Evolutionary conservation across 164 flowering plant species (phyloP).

Genomic region (Vitis labrusca): DNA sequence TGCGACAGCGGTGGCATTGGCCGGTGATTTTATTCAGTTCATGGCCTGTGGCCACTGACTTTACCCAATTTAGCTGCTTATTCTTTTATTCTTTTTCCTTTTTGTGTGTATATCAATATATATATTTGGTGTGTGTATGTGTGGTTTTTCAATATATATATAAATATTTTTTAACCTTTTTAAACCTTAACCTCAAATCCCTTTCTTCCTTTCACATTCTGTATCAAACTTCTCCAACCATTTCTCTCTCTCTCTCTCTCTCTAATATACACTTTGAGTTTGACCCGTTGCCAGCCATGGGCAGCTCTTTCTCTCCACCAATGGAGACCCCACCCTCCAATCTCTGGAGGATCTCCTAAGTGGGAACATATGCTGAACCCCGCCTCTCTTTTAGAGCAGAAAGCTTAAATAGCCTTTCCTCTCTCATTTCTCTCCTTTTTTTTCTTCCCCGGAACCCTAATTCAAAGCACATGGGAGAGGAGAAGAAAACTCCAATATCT

Average conservation of each 20-base stretch:
- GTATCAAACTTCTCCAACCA: conserved; percentile 3
- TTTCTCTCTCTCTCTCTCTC: conserved; percentile 24
- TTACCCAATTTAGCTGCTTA: no score
- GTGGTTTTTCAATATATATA: no score
- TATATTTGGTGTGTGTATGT: no score
- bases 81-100: no score
- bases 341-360: conserved; percentile 22
- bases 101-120: no score
- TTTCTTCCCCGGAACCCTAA: conserved; percentile 19
- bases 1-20: no score
- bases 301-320: conserved; percentile 11
- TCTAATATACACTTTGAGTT: conserved; percentile 31
- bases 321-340: conserved; percentile 15
- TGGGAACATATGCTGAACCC: conserved; percentile 8
- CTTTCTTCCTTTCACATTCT: conserved; percentile 28
- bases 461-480: not conserved
- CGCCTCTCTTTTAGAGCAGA: conserved; percentile 12
- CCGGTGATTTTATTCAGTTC: no score
- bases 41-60: no score
- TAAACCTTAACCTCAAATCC: conserved; percentile 7
- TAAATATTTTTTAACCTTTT: not conserved
- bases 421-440: conserved; percentile 3
- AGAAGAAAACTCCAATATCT: not conserved
- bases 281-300: conserved; percentile 54
- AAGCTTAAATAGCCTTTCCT: conserved; percentile 6